A percentile compares a stretch with the other conserved stretches of the same genome.
Evolutionary conservation across 352 stramenopile species (phyloP).

Genomic region (Pythium guiyangense): DNA sequence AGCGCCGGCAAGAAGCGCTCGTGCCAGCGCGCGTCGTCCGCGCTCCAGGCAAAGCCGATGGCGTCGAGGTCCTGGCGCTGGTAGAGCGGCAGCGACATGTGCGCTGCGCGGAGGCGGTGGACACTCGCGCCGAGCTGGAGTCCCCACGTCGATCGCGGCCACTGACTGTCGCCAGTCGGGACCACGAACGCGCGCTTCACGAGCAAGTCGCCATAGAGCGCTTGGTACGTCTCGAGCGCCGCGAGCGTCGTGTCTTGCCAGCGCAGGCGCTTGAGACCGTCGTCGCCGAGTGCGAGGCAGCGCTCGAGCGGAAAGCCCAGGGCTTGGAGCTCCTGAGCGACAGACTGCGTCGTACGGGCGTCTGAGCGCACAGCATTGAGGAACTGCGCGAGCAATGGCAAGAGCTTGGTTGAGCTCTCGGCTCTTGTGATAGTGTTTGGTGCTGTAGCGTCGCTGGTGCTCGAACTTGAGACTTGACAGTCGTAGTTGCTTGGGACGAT

Average conservation of each 20-base stretch:
- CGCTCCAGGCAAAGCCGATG: slow-evolving; percentile 8
- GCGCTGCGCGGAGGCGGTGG: background rate
- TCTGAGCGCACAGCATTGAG: background rate
- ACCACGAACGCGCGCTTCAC: slow-evolving; percentile 4
- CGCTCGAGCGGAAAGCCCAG: background rate
- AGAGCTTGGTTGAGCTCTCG: background rate
- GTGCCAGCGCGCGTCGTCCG: background rate
- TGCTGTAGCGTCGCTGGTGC: background rate
- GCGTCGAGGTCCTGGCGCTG: slow-evolving; percentile 1
- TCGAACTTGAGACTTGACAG: background rate
- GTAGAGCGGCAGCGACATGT: background rate
- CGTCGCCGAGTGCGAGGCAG: background rate
- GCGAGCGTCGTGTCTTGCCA: background rate
- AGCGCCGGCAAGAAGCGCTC: slow-evolving; percentile 2
- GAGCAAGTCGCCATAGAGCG: background rate
- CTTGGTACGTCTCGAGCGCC: slow-evolving; percentile 3
- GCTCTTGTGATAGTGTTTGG: too few relatives aligned
- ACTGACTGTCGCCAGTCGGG: slow-evolving; percentile 1
- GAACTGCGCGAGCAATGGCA: background rate
- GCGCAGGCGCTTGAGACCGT: background rate
- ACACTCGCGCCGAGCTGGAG: background rate
- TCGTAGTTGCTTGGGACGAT: background rate
- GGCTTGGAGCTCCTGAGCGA: background rate
- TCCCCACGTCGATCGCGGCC: slow-evolving; percentile 3
- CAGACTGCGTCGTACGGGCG: background rate